Evolutionary conservation across 495 filamentous ascomycete genomes (phyloP), one percentile per base, ranked within the genome.

Genomic region (Aspergillus saccharolyticus): DNA sequence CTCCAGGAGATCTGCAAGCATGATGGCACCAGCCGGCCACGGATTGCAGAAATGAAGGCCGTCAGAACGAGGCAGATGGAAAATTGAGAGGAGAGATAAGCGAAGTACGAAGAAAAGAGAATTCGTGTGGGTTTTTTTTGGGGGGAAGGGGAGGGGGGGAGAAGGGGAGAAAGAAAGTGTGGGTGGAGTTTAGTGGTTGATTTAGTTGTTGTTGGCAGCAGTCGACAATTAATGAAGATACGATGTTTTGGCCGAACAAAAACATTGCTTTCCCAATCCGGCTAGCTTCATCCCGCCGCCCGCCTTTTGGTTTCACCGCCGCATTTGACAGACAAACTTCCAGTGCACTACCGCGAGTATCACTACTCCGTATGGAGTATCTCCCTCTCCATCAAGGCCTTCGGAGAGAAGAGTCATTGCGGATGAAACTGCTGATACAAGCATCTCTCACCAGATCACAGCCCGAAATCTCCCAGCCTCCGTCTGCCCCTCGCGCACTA

Each of bases 21-120:
- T 77, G 70, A 56, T 73, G 70, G 63, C 66, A 65, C 66, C 58
- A 49, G 58, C 61, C 63, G 67, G 62, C 50, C 48, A 51, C 47
- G 45, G 18, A 49, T 43, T n/a, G 15, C 17, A 33, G 25, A 28
- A 28, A 28, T 21, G 44, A 46, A 30, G 51, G 56, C 14, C 3
- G 19, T 24, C 33, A 25, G n/a, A n/a, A 12, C 20, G 30, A 33
- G 47, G 44, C 16, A 39, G 42, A 22, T 30, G n/a, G 39, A 18
- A 52, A 21, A 15, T 4, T n/a, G 42, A 33, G 30, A 43, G 25
- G 16, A 45, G n/a, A 21, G 46, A 50, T 44, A 52, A 42, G 20
- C 50, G n/a, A 21, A n/a, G 28, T 5, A 42, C 2, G 19, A 52
- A 12, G 7, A 20, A 6, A 42, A 52, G 39, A 39, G 33, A 39